A percentile compares a stretch with the other conserved stretches of the same genome.
Evolutionary conservation across 139 green algal genomes (phyloP).

Genomic region (Desmodesmus armatus): DNA sequence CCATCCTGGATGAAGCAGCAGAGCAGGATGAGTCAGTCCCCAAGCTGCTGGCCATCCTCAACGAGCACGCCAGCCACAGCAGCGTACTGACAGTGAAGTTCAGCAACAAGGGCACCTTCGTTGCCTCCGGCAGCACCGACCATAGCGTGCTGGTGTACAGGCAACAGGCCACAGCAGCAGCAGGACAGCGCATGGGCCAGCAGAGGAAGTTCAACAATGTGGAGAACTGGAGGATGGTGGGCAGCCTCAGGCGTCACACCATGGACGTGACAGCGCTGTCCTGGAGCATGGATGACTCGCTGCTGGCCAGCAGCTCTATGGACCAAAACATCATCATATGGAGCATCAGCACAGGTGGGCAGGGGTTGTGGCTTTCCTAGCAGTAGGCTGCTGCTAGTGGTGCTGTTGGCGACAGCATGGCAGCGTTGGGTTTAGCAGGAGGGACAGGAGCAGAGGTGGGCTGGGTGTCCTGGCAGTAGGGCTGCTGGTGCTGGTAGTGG

Average conservation of each 20-base stretch:
- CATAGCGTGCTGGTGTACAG: slow-evolving; percentile 79
- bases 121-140: slow-evolving; percentile 87
- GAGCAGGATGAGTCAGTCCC: slow-evolving; percentile 65
- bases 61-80: slow-evolving; percentile 69
- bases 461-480: too few relatives aligned
- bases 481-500: too few relatives aligned
- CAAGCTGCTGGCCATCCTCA: slow-evolving; percentile 82
- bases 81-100: slow-evolving; percentile 89
- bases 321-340: slow-evolving; percentile 87
- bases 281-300: slow-evolving; percentile 82
- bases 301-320: slow-evolving; percentile 84
- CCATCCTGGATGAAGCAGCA: slow-evolving; percentile 64
- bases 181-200: slow-evolving; percentile 40
- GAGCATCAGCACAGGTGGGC: slow-evolving; percentile 30
- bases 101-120: slow-evolving; percentile 64
- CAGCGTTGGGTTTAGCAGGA: too few relatives aligned
- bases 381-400: too few relatives aligned
- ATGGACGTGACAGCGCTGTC: slow-evolving; percentile 89
- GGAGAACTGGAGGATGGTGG: slow-evolving; percentile 88
- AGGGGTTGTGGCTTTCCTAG: too few relatives aligned
- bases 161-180: slow-evolving; percentile 62
- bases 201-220: slow-evolving; percentile 66
- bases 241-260: slow-evolving; percentile 79
- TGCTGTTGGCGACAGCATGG: too few relatives aligned
- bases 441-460: too few relatives aligned